Percentiles rank a stretch among this genome's conserved stretches.
phyloP scores from a whole-genome alignment of 2,329 filamentous ascomycete species.

The Fusarium sp. region DNA sequence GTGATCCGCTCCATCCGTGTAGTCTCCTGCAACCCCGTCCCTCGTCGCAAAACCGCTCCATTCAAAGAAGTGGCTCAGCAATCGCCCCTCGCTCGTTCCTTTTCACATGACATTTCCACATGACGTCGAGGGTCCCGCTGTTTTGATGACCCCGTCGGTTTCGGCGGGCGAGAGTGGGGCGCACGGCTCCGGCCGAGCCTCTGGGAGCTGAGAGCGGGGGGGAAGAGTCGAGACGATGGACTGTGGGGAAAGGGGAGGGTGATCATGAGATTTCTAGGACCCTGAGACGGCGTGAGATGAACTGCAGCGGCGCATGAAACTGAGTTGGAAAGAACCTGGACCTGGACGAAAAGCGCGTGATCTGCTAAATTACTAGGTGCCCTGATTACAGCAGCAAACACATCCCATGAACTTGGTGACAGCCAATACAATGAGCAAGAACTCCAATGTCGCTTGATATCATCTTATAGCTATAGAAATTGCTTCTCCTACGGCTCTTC shows the following conservation, averaged over 20 bases:
- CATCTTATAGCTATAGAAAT: too few species aligned
- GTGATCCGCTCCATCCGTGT: conserved; percentile 8
- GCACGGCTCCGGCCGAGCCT: conserved; percentile 16
- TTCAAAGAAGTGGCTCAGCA: conserved; percentile 26
- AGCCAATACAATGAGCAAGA: too few species aligned
- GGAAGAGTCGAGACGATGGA: background rate
- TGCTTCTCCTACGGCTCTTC: too few species aligned
- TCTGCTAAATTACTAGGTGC: too few species aligned
- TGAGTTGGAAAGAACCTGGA: too few species aligned
- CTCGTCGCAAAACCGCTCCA: conserved; percentile 6
- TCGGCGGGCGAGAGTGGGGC: conserved; percentile 29
- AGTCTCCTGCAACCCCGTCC: background rate
- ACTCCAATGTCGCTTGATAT: too few species aligned
- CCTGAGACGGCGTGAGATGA: conserved; percentile 5
- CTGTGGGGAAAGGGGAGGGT: conserved; percentile 27
- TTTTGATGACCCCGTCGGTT: conserved; percentile 21
- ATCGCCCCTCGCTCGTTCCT: conserved; percentile 10
- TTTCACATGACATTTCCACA: conserved; percentile 45
- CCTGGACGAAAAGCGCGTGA: too few species aligned
- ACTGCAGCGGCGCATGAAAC: too few species aligned
- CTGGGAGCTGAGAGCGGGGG: background rate
- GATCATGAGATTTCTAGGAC: conserved; percentile 2
- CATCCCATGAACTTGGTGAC: too few species aligned
- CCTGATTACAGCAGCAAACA: too few species aligned
- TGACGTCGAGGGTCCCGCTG: conserved; percentile 26